These are phyloP conservation scores for Leucocoprinus leucothites DNA, from an alignment of 768 basidiomycete genomes.

Conservation along the genomic window DNA sequence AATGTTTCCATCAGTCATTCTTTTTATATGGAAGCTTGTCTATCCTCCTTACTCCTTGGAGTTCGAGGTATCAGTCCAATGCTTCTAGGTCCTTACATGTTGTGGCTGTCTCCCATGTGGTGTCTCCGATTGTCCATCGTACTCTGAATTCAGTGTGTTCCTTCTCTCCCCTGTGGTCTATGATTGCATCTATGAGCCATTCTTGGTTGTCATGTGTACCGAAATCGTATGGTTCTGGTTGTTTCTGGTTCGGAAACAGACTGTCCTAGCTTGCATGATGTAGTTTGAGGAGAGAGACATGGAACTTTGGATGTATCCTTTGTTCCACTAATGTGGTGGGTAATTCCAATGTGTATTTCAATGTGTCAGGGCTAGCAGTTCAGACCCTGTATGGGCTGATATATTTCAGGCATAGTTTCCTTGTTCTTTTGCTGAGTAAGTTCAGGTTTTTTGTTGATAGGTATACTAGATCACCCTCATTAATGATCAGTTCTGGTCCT, in stretches of 20 bases:
- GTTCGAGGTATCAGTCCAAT: constrained; percentile 27
- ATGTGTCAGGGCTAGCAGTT: constrained; percentile 16
- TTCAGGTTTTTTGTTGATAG: constrained; percentile 34
- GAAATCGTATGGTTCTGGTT: constrained; percentile 33
- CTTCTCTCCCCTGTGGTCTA: constrained; percentile 20
- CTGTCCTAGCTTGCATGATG: constrained; percentile 26
- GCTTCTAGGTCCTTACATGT: constrained; percentile 24
- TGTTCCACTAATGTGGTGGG: background rate
- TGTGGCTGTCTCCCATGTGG: constrained; percentile 27
- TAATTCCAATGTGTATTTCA: constrained; percentile 28
- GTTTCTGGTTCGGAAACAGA: constrained; percentile 29
- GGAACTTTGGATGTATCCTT: constrained; percentile 25
- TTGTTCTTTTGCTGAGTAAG: constrained; percentile 21
- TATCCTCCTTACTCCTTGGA: constrained; percentile 19
- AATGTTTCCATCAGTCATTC: too few species aligned
- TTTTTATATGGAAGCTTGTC: too few species aligned
- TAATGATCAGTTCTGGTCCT: constrained; percentile 15
- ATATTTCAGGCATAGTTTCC: constrained; percentile 33
- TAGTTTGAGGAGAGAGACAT: constrained; percentile 26
- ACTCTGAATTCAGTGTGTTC: constrained; percentile 22
- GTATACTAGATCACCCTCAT: constrained; percentile 26
- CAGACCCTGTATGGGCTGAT: constrained; percentile 35
- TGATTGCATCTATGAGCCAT: constrained; percentile 34
- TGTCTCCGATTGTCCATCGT: constrained; percentile 28
- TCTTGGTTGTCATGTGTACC: constrained; percentile 28